Base-by-base conservation (phyloP, 495 filamentous ascomycete genomes). In the Rusavskia elegans region DNA sequence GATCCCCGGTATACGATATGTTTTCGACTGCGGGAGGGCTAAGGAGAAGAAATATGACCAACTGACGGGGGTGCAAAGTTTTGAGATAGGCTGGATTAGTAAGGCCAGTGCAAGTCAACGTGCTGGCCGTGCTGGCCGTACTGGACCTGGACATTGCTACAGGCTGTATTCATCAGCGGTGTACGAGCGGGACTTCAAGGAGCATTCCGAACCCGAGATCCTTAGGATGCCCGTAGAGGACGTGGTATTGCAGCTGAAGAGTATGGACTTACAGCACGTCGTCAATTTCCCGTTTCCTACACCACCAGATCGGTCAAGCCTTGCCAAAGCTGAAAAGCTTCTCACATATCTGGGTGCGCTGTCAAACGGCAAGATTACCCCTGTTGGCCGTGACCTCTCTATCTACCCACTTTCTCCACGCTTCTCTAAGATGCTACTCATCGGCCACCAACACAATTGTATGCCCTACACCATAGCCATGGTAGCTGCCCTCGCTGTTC, bases 281-380 rank as follows among this genome's bases (percentile, higher is more conserved):
- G 79, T 83, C 61, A 94, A 89, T 60, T 99, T 99, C 64, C 93
- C 92, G n/a, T 99, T 97, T 63, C 93, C 93, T 8, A 95, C 93
- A 3, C 81, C 87, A 7, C 93, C 92, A 19, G 84, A 88, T 55
- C 80, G 82, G 14, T 71, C 82, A 53, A 86, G 81, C 55, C 73
- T 99, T 1, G 74, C 77, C 44, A 89, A 84, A 59, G 89, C 93
- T 19, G 92, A 97, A 63, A 89, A 83, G 59, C 74, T 96, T 7
- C 69, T 95, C 9, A 79, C 75, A 39, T 84, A 88, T 59, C 71
- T 90, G 9, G 78, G 80, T 11, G 85, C 83, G 5, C 69, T 86
- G 27, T 75, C 78, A 8, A 71, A 72, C 14, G 86, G 86, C n/a
- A 78, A 84, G 58, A 77, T 92, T 39, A 93, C 87, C 3, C 70